These are phyloP conservation scores for Pleurotus tuber-regium DNA, from an alignment of 768 basidiomycete species.

Conservation along the genomic window DNA sequence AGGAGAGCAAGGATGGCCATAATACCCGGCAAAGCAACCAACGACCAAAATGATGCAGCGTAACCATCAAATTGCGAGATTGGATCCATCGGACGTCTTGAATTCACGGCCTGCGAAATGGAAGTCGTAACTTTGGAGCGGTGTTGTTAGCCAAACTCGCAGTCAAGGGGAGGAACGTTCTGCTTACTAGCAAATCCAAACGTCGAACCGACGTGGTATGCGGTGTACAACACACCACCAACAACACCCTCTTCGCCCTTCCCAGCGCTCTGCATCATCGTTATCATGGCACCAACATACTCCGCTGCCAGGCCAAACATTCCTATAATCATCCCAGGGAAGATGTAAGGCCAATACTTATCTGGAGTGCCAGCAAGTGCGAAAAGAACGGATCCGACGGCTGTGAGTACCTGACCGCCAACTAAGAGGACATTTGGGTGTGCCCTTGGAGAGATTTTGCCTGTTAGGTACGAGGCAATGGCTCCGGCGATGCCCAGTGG, in stretches of 20 bases:
- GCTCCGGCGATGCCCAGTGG: slow-evolving; percentile 8
- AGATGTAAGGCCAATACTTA: slow-evolving; percentile 41
- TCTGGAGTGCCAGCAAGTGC: slow-evolving; percentile 33
- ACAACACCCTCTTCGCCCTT: slow-evolving; percentile 15
- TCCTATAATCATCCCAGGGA: slow-evolving; percentile 47
- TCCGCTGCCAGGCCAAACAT: slow-evolving; percentile 37
- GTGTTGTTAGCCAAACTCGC: too few relatives aligned
- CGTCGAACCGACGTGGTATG: slow-evolving; percentile 11
- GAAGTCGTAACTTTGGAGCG: background rate
- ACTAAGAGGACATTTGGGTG: slow-evolving; percentile 27
- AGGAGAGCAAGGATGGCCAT: background rate
- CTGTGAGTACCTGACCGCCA: slow-evolving; percentile 31
- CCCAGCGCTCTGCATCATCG: slow-evolving; percentile 11
- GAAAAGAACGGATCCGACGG: slow-evolving; percentile 35
- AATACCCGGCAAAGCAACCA: background rate
- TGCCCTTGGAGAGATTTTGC: background rate
- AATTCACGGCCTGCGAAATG: slow-evolving; percentile 4
- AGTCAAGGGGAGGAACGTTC: too few relatives aligned
- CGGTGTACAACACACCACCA: slow-evolving; percentile 12
- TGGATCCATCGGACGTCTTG: background rate
- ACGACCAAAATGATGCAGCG: slow-evolving; percentile 11
- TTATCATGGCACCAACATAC: slow-evolving; percentile 22
- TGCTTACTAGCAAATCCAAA: slow-evolving; percentile 9
- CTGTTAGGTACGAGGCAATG: slow-evolving; percentile 4
- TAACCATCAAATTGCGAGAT: background rate